A percentile compares a stretch with the other conserved stretches of the same genome.
phyloP scores from a whole-genome alignment of 257 asterid genomes.

The Galeopsis tetrahit region DNA sequence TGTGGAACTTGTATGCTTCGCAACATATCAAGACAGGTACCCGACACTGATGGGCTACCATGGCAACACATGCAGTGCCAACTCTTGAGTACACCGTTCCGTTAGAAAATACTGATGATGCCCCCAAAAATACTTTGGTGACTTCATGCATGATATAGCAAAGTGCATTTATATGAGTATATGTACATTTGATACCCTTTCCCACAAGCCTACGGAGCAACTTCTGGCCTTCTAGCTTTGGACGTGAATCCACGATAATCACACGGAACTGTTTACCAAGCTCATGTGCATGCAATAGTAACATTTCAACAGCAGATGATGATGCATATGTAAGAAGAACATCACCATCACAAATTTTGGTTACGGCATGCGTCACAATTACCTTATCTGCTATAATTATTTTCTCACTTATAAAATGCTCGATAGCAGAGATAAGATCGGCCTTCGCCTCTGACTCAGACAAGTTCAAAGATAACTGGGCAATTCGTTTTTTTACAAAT shows the following conservation, averaged over 20 bases:
- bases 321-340: slow-evolving; percentile 87
- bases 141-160: slow-evolving; percentile 88
- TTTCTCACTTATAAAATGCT: slow-evolving; percentile 68
- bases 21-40: slow-evolving; percentile 86
- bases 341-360: slow-evolving; percentile 83
- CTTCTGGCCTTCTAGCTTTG: slow-evolving; percentile 85
- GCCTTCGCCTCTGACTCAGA: slow-evolving; percentile 84
- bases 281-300: slow-evolving; percentile 79
- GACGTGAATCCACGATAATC: slow-evolving; percentile 85
- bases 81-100: slow-evolving; percentile 94
- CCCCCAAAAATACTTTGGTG: slow-evolving; percentile 81
- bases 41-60: slow-evolving; percentile 88
- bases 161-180: slow-evolving; percentile 83
- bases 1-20: slow-evolving; percentile 91
- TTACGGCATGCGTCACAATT: slow-evolving; percentile 81
- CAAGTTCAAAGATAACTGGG: slow-evolving; percentile 60
- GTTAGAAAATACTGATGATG: slow-evolving; percentile 80
- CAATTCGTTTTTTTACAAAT: slow-evolving; percentile 73
- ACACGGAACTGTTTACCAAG: slow-evolving; percentile 81
- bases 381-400: slow-evolving; percentile 81
- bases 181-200: slow-evolving; percentile 81
- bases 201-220: slow-evolving; percentile 80
- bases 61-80: slow-evolving; percentile 92
- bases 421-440: slow-evolving; percentile 64
- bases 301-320: slow-evolving; percentile 86